Evolutionary conservation across 2,329 filamentous ascomycete species (phyloP).

Genomic region (Metarhizium robertsii): DNA sequence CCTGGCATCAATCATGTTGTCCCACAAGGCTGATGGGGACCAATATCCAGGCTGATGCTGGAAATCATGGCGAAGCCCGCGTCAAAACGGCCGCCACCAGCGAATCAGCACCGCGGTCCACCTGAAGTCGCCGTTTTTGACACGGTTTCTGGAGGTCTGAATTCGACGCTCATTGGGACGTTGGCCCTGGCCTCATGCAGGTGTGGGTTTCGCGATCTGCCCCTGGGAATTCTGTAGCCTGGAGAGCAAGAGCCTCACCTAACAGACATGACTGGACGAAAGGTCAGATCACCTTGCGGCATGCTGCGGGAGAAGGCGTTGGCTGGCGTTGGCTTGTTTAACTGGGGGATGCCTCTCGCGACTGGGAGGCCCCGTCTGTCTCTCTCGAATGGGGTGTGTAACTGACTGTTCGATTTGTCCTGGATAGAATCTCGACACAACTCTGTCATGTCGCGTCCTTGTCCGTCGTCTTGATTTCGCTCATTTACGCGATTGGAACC

Average conservation of each 20-base stretch:
- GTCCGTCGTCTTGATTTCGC: not conserved
- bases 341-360: not conserved
- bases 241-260: not conserved
- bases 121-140: not conserved
- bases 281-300: not conserved
- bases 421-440: not conserved
- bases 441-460: not conserved
- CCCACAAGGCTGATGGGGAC: conserved; percentile 10
- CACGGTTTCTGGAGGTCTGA: not conserved
- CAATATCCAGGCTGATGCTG: conserved; percentile 5
- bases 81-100: conserved; percentile 21
- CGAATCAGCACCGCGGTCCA: conserved; percentile 13
- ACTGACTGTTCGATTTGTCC: not conserved
- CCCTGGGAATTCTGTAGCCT: conserved; percentile 2
- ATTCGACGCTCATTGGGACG: conserved; percentile 1
- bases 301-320: not conserved
- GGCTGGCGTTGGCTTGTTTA: not conserved
- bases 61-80: conserved; percentile 17
- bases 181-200: not conserved
- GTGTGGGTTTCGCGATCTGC: not conserved
- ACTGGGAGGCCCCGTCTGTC: not conserved
- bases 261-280: not conserved
- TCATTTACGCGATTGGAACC: not conserved
- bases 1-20: not conserved
- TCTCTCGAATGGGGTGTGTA: not conserved